Evolutionary conservation across 2,329 filamentous ascomycete species (phyloP).

Genomic region (Aspergillus hiratsukae): DNA sequence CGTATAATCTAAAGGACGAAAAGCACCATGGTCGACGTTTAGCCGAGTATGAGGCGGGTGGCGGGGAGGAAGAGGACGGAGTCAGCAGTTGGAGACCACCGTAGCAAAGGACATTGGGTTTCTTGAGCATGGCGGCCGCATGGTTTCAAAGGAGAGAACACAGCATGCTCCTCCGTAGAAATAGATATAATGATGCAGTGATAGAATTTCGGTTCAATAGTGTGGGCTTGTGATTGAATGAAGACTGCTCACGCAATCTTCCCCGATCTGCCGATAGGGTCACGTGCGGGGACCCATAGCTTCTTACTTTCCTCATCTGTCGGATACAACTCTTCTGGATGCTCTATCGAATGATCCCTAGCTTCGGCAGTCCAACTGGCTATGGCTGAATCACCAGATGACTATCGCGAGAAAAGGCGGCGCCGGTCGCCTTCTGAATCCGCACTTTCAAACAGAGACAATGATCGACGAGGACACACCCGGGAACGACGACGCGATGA

Average conservation of each 20-base stretch:
- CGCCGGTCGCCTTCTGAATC: slow-evolving; percentile 19
- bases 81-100: slow-evolving; percentile 34
- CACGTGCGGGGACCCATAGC: background rate
- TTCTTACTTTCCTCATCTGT: background rate
- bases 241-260: background rate
- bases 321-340: background rate
- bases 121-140: slow-evolving; percentile 47
- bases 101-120: slow-evolving; percentile 37
- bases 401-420: slow-evolving; percentile 17
- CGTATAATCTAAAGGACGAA: slow-evolving; percentile 26
- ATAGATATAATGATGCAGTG: background rate
- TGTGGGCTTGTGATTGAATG: background rate
- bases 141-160: slow-evolving; percentile 24
- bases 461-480: slow-evolving; percentile 19
- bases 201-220: background rate
- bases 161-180: slow-evolving; percentile 9
- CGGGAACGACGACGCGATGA: slow-evolving; percentile 21
- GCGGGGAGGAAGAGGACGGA: slow-evolving; percentile 18
- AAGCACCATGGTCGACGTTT: slow-evolving; percentile 14
- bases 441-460: slow-evolving; percentile 12
- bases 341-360: background rate
- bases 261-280: background rate
- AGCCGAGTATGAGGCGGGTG: slow-evolving; percentile 21
- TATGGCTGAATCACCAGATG: slow-evolving; percentile 26
- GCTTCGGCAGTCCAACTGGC: background rate